phyloP scores from a whole-genome alignment of 768 basidiomycete species.

The Paxillus ammoniavirescens region DNA sequence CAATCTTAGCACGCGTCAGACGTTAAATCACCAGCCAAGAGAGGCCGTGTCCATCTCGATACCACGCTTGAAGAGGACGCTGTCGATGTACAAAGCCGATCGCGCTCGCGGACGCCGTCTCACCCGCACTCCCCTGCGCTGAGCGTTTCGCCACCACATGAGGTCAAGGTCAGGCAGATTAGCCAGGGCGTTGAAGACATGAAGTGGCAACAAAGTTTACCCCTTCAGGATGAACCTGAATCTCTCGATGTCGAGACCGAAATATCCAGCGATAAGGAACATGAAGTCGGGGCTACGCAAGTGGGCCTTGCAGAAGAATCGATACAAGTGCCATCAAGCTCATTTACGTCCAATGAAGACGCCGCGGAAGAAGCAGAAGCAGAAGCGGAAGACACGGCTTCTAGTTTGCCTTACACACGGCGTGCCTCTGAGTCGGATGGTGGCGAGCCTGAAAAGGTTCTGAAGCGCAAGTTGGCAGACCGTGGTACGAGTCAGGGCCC shows the following conservation, averaged over 20 bases:
- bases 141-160: constrained; percentile 68
- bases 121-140: constrained; percentile 26
- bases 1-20: constrained; percentile 34
- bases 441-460: constrained; percentile 52
- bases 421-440: constrained; percentile 45
- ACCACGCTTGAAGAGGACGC: constrained; percentile 61
- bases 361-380: constrained; percentile 25
- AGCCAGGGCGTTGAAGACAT: constrained; percentile 79
- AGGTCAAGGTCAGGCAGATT: constrained; percentile 78
- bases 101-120: constrained; percentile 31
- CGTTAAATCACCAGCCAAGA: constrained; percentile 68
- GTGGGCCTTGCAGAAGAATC: constrained; percentile 8
- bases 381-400: constrained; percentile 26
- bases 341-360: constrained; percentile 21
- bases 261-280: constrained; percentile 9
- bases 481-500: constrained; percentile 65
- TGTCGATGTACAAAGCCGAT: constrained; percentile 43
- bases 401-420: constrained; percentile 24
- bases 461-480: constrained; percentile 70
- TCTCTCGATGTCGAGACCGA: constrained; percentile 4
- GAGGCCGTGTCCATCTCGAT: constrained; percentile 64
- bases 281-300: constrained; percentile 13
- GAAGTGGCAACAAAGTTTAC: constrained; percentile 55
- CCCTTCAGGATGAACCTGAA: constrained; percentile 11
- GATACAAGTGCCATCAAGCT: constrained; percentile 11